Conservation (phyloP, 805 yeast species). For the Starmerella potacharoeniae region DNA sequence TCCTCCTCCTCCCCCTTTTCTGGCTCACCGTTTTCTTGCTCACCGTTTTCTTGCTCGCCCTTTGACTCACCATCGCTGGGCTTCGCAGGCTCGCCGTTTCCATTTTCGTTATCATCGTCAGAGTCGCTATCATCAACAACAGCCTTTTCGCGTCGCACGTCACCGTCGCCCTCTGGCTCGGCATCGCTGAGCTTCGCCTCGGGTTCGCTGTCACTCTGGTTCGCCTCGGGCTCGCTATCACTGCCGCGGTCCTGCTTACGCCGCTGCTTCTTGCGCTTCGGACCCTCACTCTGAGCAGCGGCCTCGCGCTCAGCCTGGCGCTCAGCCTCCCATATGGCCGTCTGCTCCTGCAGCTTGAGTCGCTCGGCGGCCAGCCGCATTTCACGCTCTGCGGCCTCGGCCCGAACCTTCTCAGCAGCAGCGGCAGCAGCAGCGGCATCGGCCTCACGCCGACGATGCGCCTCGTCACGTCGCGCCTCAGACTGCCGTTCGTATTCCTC, state of each 20-base stretch:
- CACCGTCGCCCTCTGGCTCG: constrained; percentile 22
- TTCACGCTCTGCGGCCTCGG: constrained; percentile 25
- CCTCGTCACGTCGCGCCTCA: constrained; percentile 56
- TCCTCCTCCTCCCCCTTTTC: constrained; percentile 14
- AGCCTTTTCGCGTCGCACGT: constrained; percentile 20
- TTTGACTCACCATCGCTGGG: constrained; percentile 25
- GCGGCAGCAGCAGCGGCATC: constrained; percentile 28
- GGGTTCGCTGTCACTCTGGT: constrained; percentile 30
- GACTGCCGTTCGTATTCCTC: constrained; percentile 42
- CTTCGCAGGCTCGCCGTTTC: constrained; percentile 16
- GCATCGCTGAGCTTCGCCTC: constrained; percentile 18
- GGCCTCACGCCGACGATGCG: constrained; percentile 52
- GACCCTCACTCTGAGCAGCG: not conserved
- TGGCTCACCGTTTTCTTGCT: not conserved
- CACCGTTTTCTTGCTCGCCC: constrained; percentile 21
- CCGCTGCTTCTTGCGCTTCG: constrained; percentile 10
- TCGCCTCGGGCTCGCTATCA: constrained; percentile 30
- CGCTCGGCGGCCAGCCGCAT: constrained; percentile 28
- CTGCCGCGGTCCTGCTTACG: constrained; percentile 23
- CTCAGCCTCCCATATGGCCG: constrained; percentile 30
- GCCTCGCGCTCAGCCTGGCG: constrained; percentile 31
- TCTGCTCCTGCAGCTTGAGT: constrained; percentile 25
- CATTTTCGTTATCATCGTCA: constrained; percentile 19
- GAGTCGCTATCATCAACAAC: constrained; percentile 15
- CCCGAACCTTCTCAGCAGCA: constrained; percentile 26